phyloP scores from a whole-genome alignment of 1,284 basidiomycete genomes.

The Anthracocystis walkeri region DNA sequence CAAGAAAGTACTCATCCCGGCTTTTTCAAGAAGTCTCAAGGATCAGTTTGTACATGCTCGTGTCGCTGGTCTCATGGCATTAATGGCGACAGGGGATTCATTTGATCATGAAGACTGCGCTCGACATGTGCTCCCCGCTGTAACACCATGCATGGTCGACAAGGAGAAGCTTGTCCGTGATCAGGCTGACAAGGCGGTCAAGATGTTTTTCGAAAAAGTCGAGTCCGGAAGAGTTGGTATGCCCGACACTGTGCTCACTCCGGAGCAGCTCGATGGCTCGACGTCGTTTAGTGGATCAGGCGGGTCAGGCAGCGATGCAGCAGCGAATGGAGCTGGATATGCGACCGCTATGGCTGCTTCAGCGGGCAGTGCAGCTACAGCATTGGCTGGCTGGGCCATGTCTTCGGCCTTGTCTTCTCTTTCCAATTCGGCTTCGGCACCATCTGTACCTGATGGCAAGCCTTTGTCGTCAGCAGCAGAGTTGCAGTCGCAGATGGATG shows the following conservation, averaged over 20 bases:
- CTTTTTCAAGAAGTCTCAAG: slow-evolving; percentile 89
- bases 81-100: slow-evolving; percentile 92
- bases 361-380: slow-evolving; percentile 62
- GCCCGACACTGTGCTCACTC: slow-evolving; percentile 57
- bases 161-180: slow-evolving; percentile 64
- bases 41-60: slow-evolving; percentile 92
- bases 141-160: slow-evolving; percentile 65
- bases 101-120: slow-evolving; percentile 74
- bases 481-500: slow-evolving; percentile 49
- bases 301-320: slow-evolving; percentile 6
- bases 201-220: slow-evolving; percentile 59
- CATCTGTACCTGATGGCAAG: slow-evolving; percentile 29
- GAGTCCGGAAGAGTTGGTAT: slow-evolving; percentile 44
- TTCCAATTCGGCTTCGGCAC: slow-evolving; percentile 34
- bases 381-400: slow-evolving; percentile 65
- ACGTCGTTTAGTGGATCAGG: slow-evolving; percentile 23
- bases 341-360: slow-evolving; percentile 52
- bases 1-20: slow-evolving; percentile 93
- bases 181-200: slow-evolving; percentile 58
- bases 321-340: slow-evolving; percentile 24
- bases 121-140: slow-evolving; percentile 54
- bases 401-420: slow-evolving; percentile 49
- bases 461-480: slow-evolving; percentile 33
- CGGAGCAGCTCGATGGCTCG: slow-evolving; percentile 32
- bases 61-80: slow-evolving; percentile 93